phyloP scores from a whole-genome alignment of 352 stramenopile genomes.

The Phytophthora uliginosa region DNA sequence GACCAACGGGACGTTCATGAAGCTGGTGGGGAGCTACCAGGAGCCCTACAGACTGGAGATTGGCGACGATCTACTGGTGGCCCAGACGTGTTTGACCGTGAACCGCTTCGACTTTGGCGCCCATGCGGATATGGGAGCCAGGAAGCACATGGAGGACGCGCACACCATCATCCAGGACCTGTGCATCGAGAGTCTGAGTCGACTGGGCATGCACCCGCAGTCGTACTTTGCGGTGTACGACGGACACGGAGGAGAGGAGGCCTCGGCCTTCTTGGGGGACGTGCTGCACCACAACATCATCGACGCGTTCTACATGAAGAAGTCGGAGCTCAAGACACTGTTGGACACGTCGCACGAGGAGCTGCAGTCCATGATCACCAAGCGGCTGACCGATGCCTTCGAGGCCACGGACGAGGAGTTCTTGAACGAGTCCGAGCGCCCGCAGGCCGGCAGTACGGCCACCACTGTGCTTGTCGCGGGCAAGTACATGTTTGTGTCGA shows the following conservation, averaged over 20 bases:
- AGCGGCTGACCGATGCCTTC: constrained; percentile 65
- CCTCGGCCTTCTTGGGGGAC: constrained; percentile 92
- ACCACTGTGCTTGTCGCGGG: constrained; percentile 96
- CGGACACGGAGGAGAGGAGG: constrained; percentile 96
- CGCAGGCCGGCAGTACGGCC: constrained; percentile 94
- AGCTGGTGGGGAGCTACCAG: constrained; percentile 94
- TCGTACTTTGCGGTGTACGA: constrained; percentile 98
- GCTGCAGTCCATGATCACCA: constrained; percentile 59
- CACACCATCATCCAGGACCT: constrained; percentile 96
- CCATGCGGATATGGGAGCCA: constrained; percentile 94
- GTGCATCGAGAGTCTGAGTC: constrained; percentile 66
- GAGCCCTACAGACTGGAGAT: constrained; percentile 95
- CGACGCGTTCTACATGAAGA: constrained; percentile 66
- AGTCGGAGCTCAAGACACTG: constrained; percentile 47
- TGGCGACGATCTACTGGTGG: constrained; percentile 97
- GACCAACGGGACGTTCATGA: constrained; percentile 97
- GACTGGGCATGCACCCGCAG: constrained; percentile 77
- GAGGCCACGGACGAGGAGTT: constrained; percentile 83
- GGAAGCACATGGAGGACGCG: constrained; percentile 97
- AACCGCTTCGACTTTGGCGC: constrained; percentile 98
- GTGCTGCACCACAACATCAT: constrained; percentile 78
- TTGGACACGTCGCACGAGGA: constrained; percentile 48
- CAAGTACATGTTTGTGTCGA: constrained; percentile 95
- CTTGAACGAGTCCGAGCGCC: constrained; percentile 65
- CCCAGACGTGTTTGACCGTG: constrained; percentile 97